Conservation (phyloP, 2,329 filamentous ascomycete species). For the Rugonectria rugulosa region DNA sequence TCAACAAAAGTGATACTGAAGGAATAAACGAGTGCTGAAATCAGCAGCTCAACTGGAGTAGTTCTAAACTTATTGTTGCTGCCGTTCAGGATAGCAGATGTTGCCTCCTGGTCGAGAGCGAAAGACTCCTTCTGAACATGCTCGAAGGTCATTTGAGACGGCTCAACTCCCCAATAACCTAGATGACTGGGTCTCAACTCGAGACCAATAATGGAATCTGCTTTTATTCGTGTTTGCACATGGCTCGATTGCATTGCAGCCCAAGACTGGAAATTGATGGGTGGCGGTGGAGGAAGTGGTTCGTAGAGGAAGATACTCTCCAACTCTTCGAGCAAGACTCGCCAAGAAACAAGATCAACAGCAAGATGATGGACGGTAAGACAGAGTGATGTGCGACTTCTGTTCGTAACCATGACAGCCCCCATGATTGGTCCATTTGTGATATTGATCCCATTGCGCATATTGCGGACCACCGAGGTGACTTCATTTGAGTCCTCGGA, state of each 20-base stretch:
- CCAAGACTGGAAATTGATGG: not conserved
- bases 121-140: not conserved
- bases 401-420: not conserved
- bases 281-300: not conserved
- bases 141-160: not conserved
- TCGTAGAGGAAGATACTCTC: not conserved
- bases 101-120: not conserved
- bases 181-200: not conserved
- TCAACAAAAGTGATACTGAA: slow-evolving; percentile 39
- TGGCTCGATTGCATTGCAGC: not conserved
- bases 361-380: not conserved
- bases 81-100: slow-evolving; percentile 15
- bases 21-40: slow-evolving; percentile 35
- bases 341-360: not conserved
- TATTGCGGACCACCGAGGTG: not conserved
- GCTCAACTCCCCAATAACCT: not conserved
- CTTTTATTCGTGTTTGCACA: not conserved
- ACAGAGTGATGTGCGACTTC: not conserved
- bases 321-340: not conserved
- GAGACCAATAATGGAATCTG: not conserved
- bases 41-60: slow-evolving; percentile 40
- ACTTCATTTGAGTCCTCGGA: not conserved
- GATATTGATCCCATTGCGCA: not conserved
- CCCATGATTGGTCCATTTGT: not conserved
- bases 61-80: slow-evolving; percentile 37